Evolutionary conservation across 1,284 basidiomycete species (phyloP).

Genomic region (Garcileccinum viscosum): DNA sequence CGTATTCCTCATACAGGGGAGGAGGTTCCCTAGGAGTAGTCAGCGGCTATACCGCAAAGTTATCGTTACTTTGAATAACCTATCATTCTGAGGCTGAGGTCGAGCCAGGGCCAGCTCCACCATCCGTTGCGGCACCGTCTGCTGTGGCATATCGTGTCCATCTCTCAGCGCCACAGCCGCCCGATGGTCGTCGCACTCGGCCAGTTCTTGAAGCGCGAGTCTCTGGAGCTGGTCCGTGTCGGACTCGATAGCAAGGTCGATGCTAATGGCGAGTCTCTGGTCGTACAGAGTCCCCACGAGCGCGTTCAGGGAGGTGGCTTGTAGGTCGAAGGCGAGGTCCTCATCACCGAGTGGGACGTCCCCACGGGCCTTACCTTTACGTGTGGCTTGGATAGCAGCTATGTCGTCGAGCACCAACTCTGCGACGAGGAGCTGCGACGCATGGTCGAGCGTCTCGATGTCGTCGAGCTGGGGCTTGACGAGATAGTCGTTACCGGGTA

Average conservation of each 20-base stretch:
- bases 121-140: conserved; percentile 33
- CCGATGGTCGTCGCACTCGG: conserved; percentile 29
- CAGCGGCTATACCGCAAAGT: conserved; percentile 1
- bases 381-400: conserved; percentile 39
- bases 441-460: conserved; percentile 11
- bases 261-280: conserved; percentile 44
- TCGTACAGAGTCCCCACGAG: conserved; percentile 44
- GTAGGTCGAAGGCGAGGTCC: conserved; percentile 54
- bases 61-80: conserved; percentile 8
- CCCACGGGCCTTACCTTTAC: conserved; percentile 48
- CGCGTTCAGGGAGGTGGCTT: conserved; percentile 45
- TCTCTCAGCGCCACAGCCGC: conserved; percentile 25
- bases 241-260: conserved; percentile 36
- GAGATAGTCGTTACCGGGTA: conserved; percentile 16
- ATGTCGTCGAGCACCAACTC: conserved; percentile 47
- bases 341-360: conserved; percentile 47
- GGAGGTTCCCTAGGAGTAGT: conserved; percentile 12
- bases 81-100: not conserved
- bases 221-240: conserved; percentile 17
- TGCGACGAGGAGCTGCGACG: conserved; percentile 27
- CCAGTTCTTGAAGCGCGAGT: conserved; percentile 14
- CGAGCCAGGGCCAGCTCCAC: conserved; percentile 10
- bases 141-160: conserved; percentile 24
- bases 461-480: conserved; percentile 18
- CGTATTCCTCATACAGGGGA: not conserved